Base-by-base conservation (phyloP, 1,139 yeast genomes). In the Lodderomyces orthopsilosis region DNA sequence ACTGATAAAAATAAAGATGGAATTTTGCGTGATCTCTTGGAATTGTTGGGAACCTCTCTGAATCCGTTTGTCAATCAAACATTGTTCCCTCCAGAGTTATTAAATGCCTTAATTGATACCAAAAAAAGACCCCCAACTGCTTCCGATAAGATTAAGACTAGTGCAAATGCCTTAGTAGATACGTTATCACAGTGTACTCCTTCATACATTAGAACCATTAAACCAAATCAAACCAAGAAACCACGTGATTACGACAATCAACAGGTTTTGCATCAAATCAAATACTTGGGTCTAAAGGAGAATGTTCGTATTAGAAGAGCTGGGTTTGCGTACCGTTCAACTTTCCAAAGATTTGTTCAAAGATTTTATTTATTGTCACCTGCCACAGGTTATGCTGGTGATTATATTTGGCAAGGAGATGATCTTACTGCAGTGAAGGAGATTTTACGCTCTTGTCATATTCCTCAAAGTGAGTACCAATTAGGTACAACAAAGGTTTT, bases 251-350 rank as follows among this genome's bases (percentile, higher is more conserved):
- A 88, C 61, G 96, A 91, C 57, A 82, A 83, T 47, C 81, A 79
- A 46, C 96, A 90, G 55, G 98, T 93, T 10, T 72, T 93, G 53
- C 98, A 94, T 66, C 99, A 94, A 68, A 85, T 94, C 51, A 94
- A 94, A 60, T 94, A 94, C 62, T 77, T 94, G 55, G 99, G 99
- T 60, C 74, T 94, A 62, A 94, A 93, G 59, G 98, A 94, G 64
- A 94, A 94, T 63, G 98, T 94, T 38, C 81, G 98, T 52, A 94
- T 94, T 53, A 82, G 98, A 71, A 85, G 98, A 70, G 98, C 99
- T 0, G 99, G 99, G 41, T 94, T 94, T 66, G 98, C 99, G 2
- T 93, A 91, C 59, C 84, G 99, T 67, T 96, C 95, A 51, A 88
- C 97, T 0, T 94, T 91, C 66, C 98, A 93, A 46, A 90, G 91